phyloP scores from a whole-genome alignment of 2,329 filamentous ascomycete genomes.

The Botrytis fabae region DNA sequence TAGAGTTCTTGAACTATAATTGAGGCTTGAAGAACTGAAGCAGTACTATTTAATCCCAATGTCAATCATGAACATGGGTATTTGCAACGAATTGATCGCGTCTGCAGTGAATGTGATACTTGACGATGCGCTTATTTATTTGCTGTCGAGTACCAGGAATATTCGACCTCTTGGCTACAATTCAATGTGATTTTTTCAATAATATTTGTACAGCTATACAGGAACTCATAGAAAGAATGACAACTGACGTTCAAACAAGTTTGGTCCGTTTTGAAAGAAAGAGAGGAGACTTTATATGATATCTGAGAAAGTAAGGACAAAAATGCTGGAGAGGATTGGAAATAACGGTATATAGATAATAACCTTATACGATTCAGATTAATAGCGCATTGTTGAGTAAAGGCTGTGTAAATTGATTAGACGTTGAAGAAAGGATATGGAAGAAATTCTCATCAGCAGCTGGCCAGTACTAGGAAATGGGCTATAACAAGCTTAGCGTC shows the following conservation, averaged over 20 bases:
- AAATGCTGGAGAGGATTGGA: neutral
- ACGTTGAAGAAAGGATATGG: neutral
- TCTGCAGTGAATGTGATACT: neutral
- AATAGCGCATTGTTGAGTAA: neutral
- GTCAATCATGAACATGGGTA: neutral
- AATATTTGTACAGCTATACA: rapidly evolving
- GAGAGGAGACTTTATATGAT: neutral
- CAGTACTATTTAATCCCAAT: neutral
- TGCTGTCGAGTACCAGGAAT: neutral
- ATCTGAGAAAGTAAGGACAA: neutral
- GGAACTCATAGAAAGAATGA: rapidly evolving
- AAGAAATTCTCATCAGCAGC: neutral
- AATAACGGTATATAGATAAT: neutral
- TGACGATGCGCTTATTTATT: neutral
- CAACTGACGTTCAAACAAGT: neutral
- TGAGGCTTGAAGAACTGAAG: neutral
- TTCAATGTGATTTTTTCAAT: neutral
- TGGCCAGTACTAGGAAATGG: neutral
- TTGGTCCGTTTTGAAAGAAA: neutral
- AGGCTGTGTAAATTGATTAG: neutral
- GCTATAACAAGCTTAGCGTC: neutral
- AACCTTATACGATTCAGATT: neutral
- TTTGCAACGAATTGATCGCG: neutral
- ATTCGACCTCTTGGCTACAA: neutral
- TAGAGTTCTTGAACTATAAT: neutral